Evolutionary conservation across 202 grass and related monocot species (phyloP).

Genomic region (Alloteropsis angusta): DNA sequence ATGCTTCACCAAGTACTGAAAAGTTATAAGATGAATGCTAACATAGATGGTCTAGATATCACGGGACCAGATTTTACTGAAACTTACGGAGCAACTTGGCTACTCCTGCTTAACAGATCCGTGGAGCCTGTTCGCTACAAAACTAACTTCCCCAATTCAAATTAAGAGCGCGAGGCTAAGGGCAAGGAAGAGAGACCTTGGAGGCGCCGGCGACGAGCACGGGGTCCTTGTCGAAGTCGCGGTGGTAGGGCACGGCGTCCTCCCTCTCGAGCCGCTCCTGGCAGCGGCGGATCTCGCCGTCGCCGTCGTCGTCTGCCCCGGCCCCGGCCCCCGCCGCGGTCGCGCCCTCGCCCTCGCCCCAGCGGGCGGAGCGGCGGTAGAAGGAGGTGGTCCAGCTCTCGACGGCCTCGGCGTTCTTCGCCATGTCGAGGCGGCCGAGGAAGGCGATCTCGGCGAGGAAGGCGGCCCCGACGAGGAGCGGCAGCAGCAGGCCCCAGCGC

Average conservation of each 20-base stretch:
- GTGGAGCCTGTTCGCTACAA: background rate
- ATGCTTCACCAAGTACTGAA: background rate
- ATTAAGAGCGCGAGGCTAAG: background rate
- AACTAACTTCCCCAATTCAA: background rate
- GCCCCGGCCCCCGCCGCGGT: background rate
- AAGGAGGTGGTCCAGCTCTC: slow-evolving; percentile 86
- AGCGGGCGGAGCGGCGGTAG: slow-evolving; percentile 25
- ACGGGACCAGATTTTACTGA: background rate
- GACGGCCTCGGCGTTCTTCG: slow-evolving; percentile 59
- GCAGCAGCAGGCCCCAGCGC: slow-evolving; percentile 50
- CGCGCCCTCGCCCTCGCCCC: background rate
- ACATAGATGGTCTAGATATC: background rate
- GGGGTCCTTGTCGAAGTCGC: slow-evolving; percentile 67
- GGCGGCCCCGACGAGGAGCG: slow-evolving; percentile 53
- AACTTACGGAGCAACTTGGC: too few relatives aligned
- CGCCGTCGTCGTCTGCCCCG: background rate
- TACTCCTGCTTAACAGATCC: slow-evolving; percentile 24
- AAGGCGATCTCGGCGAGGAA: slow-evolving; percentile 85
- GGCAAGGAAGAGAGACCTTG: slow-evolving; percentile 36
- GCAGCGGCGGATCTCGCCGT: slow-evolving; percentile 32
- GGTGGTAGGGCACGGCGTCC: slow-evolving; percentile 63
- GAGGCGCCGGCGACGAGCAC: slow-evolving; percentile 59
- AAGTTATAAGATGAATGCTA: background rate
- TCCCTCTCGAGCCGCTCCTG: slow-evolving; percentile 68
- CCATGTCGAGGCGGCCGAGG: slow-evolving; percentile 73